phyloP scores from a whole-genome alignment of 192 early-diverging fungal species.

The Endogone sp. region DNA sequence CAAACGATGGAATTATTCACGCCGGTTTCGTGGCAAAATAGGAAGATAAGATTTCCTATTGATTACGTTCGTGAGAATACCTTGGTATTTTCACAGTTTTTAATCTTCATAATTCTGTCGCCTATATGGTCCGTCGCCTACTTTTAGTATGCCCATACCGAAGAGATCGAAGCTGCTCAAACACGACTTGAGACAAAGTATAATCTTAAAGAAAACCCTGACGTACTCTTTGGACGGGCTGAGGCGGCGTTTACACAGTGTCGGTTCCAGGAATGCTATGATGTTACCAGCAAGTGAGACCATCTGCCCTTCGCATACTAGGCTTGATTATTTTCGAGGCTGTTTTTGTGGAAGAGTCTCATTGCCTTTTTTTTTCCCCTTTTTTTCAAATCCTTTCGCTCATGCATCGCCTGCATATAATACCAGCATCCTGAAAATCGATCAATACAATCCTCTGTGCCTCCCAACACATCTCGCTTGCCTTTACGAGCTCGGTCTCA shows the following conservation, averaged over 20 bases:
- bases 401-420: slow-evolving; percentile 5
- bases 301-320: not conserved
- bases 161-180: slow-evolving; percentile 38
- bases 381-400: too few species aligned
- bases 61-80: too few species aligned
- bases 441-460: slow-evolving; percentile 51
- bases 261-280: slow-evolving; percentile 40
- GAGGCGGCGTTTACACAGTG: slow-evolving; percentile 47
- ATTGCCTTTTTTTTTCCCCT: too few species aligned
- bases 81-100: too few species aligned
- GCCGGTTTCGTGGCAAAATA: too few species aligned
- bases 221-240: slow-evolving; percentile 51
- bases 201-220: slow-evolving; percentile 38
- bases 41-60: too few species aligned
- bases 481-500: slow-evolving; percentile 56
- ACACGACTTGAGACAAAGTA: slow-evolving; percentile 31
- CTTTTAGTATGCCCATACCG: slow-evolving; percentile 42
- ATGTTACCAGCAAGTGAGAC: slow-evolving; percentile 43
- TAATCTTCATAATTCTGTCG: too few species aligned
- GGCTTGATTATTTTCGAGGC: not conserved
- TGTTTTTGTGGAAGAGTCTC: too few species aligned
- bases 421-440: slow-evolving; percentile 53
- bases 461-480: slow-evolving; percentile 66
- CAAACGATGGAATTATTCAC: too few species aligned
- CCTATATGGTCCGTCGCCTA: slow-evolving; percentile 1